Evolutionary conservation across 495 filamentous ascomycete species (phyloP), one percentile per base, ranked within the genome.

Genomic region (Extremus antarcticus): DNA sequence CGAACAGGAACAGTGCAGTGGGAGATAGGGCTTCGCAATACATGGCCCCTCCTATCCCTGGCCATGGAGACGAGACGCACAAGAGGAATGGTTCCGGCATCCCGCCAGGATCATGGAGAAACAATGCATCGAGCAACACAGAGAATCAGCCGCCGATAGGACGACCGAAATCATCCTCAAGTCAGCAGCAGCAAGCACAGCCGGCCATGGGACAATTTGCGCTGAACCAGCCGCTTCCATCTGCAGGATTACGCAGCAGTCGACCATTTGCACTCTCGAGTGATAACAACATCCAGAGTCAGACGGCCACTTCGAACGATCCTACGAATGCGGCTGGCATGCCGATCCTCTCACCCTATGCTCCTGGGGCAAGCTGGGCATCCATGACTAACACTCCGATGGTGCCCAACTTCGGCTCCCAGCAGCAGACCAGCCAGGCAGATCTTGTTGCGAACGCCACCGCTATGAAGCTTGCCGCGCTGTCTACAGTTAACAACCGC

Each of bases 371-470:
- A 35, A 97, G 90, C 76, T 98, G 92, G 92, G 92, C 94, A 32
- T 97, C 92, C 22, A 92, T 95, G 86, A 83, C 90, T 58, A 97
- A 95, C 73, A 98, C 92, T 2, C 92, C 92, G 0, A 95, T 97
- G 87, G 88, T 88, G 22, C 72, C 88, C 4, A 90, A 80, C 50
- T 98, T 98, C 68, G 81, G 70, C 57, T 68, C 69, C 17, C 73
- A 76, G 64, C 74, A 75, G 71, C 51, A 54, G 25, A 75, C 73
- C 35, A 82, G 77, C 49, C 88, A 94, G 65, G 92, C 90, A 16
- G 94, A 98, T 63, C 96, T 98, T 90, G 87, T 98, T 52, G 92
- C 92, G 43, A 97, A 97, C 67, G 94, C 92, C 9, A 97, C 92
- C 10, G 92, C 92, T 16, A 98, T 98, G 92, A 98, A 97, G 70